Evolutionary conservation across 768 basidiomycete species (phyloP).

Genomic region (Filobasidium floriforme): DNA sequence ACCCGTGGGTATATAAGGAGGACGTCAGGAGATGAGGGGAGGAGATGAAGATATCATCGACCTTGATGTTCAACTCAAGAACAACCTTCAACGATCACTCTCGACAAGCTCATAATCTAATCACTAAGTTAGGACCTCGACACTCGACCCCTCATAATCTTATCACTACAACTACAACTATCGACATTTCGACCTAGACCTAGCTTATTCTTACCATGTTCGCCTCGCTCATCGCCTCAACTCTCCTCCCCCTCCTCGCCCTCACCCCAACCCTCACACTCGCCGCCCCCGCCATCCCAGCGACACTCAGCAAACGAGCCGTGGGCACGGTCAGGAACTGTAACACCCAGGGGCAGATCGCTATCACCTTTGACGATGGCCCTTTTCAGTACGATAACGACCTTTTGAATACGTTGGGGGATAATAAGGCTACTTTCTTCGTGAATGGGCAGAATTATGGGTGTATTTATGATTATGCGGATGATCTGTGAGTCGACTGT

Average conservation of each 20-base stretch:
- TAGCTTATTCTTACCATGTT: background rate
- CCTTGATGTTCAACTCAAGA: background rate
- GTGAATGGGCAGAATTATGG: conserved; percentile 44
- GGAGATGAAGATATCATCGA: too few species aligned
- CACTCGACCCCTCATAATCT: background rate
- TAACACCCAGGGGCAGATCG: conserved; percentile 26
- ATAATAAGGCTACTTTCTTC: conserved; percentile 43
- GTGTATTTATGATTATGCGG: conserved; percentile 41
- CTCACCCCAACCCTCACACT: background rate
- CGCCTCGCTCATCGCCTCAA: background rate
- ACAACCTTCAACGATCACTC: background rate
- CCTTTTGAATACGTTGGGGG: conserved; percentile 13
- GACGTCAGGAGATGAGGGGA: too few species aligned
- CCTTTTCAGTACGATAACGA: conserved; percentile 26
- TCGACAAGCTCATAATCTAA: background rate
- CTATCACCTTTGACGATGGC: conserved; percentile 44
- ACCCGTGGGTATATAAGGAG: too few species aligned
- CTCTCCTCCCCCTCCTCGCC: conserved; percentile 3
- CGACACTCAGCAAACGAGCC: background rate
- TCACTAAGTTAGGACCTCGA: background rate
- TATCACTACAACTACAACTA: background rate
- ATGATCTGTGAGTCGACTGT: conserved; percentile 34
- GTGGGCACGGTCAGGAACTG: conserved; percentile 8
- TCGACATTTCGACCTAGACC: background rate
- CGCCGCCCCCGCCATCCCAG: background rate